phyloP scores from a whole-genome alignment of 352 stramenopile species.

The Globisporangium parvum region DNA sequence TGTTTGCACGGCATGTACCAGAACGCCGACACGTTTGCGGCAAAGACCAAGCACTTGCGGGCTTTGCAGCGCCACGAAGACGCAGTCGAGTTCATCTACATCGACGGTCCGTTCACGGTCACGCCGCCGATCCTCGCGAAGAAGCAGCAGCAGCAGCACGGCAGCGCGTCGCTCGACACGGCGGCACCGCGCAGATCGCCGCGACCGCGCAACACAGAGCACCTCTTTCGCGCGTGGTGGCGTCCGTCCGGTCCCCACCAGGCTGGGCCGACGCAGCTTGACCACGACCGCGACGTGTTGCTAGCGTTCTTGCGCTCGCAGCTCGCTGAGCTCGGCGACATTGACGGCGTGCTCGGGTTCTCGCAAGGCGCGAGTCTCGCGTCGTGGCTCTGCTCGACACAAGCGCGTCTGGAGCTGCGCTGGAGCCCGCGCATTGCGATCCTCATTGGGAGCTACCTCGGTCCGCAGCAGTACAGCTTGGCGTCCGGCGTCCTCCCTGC shows the following conservation, averaged over 20 bases:
- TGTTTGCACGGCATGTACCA: constrained; percentile 88
- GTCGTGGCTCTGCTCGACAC: constrained; percentile 71
- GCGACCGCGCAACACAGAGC: constrained; percentile 31
- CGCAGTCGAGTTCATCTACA: constrained; percentile 58
- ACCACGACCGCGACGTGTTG: constrained; percentile 46
- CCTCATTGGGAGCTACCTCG: constrained; percentile 70
- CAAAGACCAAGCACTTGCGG: constrained; percentile 64
- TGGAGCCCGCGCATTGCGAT: constrained; percentile 70
- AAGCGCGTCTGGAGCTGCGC: constrained; percentile 49
- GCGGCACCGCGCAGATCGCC: constrained; percentile 8
- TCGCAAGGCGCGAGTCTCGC: constrained; percentile 76
- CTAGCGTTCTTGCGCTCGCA: constrained; percentile 53
- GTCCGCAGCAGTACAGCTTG: constrained; percentile 50
- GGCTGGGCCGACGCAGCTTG: constrained; percentile 37
- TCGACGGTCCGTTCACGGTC: constrained; percentile 69
- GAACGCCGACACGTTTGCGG: constrained; percentile 52
- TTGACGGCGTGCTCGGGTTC: constrained; percentile 81
- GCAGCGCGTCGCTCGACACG: constrained; percentile 5
- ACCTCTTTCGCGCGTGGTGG: constrained; percentile 76
- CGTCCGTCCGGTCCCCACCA: constrained; percentile 44
- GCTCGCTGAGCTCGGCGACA: constrained; percentile 44
- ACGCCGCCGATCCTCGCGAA: constrained; percentile 62
- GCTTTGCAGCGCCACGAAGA: constrained; percentile 17
- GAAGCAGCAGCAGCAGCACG: constrained; percentile 19
- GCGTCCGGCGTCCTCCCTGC: constrained; percentile 38